Percentiles rank a stretch among this genome's conserved stretches.
Evolutionary conservation across 768 basidiomycete species (phyloP).

Genomic region (Pleurotus citrinopileatus): DNA sequence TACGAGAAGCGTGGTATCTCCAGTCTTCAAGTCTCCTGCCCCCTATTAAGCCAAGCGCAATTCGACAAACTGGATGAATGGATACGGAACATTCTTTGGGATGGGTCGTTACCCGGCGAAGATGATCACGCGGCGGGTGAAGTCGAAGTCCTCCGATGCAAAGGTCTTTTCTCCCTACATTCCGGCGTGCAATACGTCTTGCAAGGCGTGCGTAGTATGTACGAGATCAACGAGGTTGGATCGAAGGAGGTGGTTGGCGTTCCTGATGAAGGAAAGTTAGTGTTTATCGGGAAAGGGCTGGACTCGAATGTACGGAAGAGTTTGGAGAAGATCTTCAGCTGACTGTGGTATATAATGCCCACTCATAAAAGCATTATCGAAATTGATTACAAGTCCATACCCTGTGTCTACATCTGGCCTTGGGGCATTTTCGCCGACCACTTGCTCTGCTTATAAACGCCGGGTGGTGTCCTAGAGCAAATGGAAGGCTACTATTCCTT

Average conservation of each 20-base stretch:
- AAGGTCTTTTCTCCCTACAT: constrained; percentile 68
- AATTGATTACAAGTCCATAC: too few relatives aligned
- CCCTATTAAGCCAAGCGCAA: constrained; percentile 47
- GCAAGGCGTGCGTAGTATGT: constrained; percentile 90
- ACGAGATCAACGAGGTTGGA: constrained; percentile 64
- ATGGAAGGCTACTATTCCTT: too few relatives aligned
- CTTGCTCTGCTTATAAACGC: too few relatives aligned
- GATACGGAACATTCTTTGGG: constrained; percentile 85
- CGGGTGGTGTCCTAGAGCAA: too few relatives aligned
- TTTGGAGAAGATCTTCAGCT: constrained; percentile 29
- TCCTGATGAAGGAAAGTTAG: constrained; percentile 72
- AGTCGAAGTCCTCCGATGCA: constrained; percentile 79
- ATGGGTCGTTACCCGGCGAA: constrained; percentile 45
- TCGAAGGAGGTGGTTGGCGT: constrained; percentile 41
- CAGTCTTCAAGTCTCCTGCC: constrained; percentile 69
- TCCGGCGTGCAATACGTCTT: constrained; percentile 66
- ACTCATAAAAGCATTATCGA: too few relatives aligned
- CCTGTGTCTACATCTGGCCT: too few relatives aligned
- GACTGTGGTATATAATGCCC: too few relatives aligned
- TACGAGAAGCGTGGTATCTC: constrained; percentile 83
- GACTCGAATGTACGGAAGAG: constrained; percentile 52
- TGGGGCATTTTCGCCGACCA: too few relatives aligned
- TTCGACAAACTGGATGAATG: constrained; percentile 67
- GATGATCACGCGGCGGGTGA: constrained; percentile 18
- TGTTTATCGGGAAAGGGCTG: constrained; percentile 85